Base-by-base conservation (phyloP, 345 rosid species). In the Gossypium rotundifolium region DNA sequence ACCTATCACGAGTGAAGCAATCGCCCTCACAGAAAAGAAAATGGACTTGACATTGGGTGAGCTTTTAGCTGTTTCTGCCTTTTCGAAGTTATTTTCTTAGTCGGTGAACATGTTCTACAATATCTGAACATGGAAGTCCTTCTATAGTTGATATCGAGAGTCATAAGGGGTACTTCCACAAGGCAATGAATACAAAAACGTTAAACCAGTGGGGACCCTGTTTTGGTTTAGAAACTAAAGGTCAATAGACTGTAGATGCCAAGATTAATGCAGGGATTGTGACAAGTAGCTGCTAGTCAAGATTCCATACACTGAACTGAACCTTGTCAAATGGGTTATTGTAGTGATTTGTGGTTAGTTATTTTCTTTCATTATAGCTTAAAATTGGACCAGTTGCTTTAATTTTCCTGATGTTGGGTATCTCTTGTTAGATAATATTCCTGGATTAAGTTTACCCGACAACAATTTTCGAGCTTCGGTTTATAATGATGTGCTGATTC, bases 41-140 rank as follows among this genome's bases (percentile, higher is more conserved):
- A 75, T 93, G 88, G 96, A 86, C 78, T 91, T 94, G 98, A 79
- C 98, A 45, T 78, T 94, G 78, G 97, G 97, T 93, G 74, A 22
- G 79, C 38, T 59, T 23, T 38, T 51, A 23, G 48, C 38, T 7
- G 9, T 51, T 49, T 54, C 13, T 38, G 44, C 58, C 27, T 45
- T 40, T 22, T 49, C 17, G 0, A 25, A 73, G 65, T 42, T 52
- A 0, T 53, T 49, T 53, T 64, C 6, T 52, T 22, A 0, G 13
- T 42, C 3, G 5, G 3, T 13, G 3, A 62, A 63, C 12, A 7
- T 63, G 61, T 12, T 70, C 22, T 22, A 22, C 22, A 22, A 22
- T 22, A 22, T 22, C 22, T 22, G 22, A 22, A 22, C 22, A 46
- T 52, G 76, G 62, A 64, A 79, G 51, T 72, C 76, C 48, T 18